A percentile compares a stretch with the other conserved stretches of the same genome.
These are phyloP conservation scores for Aspergillus viridinutans DNA, from an alignment of 2,329 filamentous ascomycete genomes.

Conservation along the genomic window DNA sequence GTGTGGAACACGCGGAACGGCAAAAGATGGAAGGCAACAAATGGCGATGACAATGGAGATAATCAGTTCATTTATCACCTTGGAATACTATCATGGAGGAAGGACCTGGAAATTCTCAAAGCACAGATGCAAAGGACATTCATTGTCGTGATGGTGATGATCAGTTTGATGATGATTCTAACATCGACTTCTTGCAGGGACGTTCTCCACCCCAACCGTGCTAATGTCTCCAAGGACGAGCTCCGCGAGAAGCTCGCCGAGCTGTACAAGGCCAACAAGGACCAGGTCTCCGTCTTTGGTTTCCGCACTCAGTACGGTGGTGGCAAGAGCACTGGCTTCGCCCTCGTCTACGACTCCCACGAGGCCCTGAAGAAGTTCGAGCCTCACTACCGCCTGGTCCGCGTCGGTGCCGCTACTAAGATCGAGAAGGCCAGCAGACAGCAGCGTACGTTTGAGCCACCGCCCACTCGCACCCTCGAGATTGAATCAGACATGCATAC, in stretches of 20 bases:
- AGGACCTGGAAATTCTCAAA: neutral
- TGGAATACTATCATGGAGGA: neutral
- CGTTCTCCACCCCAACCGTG: constrained; percentile 96
- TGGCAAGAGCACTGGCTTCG: constrained; percentile 99
- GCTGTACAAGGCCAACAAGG: constrained; percentile 98
- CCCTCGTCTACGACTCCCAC: constrained; percentile 94
- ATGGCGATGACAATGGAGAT: neutral
- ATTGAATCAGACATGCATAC: neutral
- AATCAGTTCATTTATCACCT: neutral
- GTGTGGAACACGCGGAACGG: neutral
- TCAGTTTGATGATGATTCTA: neutral
- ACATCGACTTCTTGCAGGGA: constrained; percentile 59
- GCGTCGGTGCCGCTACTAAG: constrained; percentile 89
- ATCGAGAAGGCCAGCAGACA: constrained; percentile 96
- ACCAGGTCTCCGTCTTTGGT: constrained; percentile 96
- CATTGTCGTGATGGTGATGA: neutral
- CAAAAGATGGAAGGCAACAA: neutral
- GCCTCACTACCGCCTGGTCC: constrained; percentile 93
- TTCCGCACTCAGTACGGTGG: constrained; percentile 99
- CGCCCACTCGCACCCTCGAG: neutral
- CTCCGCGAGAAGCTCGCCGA: constrained; percentile 90
- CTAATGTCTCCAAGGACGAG: constrained; percentile 99
- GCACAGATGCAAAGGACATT: neutral
- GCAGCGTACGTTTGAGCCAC: constrained; percentile 75
- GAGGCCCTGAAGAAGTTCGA: constrained; percentile 99